Conservation (phyloP, 805 yeast species). For the Hemisphaericaspora nanyangensis region DNA sequence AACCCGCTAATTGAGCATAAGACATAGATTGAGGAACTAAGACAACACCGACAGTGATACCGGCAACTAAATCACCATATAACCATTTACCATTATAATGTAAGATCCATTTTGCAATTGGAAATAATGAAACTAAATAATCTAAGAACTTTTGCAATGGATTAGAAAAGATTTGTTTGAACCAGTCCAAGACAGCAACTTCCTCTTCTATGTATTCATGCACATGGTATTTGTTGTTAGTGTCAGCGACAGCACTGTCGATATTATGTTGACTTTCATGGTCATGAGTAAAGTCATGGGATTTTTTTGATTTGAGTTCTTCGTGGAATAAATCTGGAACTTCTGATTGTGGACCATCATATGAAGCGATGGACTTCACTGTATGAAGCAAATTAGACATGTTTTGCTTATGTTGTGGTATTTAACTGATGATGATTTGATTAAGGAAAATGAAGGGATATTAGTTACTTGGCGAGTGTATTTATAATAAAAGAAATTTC, state of each 20-base stretch:
- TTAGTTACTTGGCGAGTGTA: background rate
- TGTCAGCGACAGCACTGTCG: background rate
- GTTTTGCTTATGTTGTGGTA: background rate
- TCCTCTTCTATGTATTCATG: slow-evolving; percentile 35
- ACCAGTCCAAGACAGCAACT: slow-evolving; percentile 33
- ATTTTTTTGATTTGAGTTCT: slow-evolving; percentile 6
- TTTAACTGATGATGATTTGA: too few species aligned
- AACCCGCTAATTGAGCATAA: slow-evolving; percentile 81
- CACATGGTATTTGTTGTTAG: slow-evolving; percentile 16
- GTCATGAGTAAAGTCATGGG: slow-evolving; percentile 15
- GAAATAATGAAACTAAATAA: slow-evolving; percentile 68
- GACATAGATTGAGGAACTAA: slow-evolving; percentile 96
- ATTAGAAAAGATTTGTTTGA: slow-evolving; percentile 20
- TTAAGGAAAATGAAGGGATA: background rate
- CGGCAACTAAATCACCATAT: slow-evolving; percentile 81
- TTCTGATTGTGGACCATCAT: slow-evolving; percentile 14
- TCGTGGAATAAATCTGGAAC: slow-evolving; percentile 20
- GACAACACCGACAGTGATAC: slow-evolving; percentile 89
- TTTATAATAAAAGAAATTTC: too few species aligned
- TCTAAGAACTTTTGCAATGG: slow-evolving; percentile 38
- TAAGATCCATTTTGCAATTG: slow-evolving; percentile 78
- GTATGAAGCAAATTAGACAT: slow-evolving; percentile 11
- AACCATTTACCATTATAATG: slow-evolving; percentile 82
- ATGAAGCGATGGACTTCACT: slow-evolving; percentile 6
- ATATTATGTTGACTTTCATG: background rate